Evolutionary conservation across 2,329 filamentous ascomycete genomes (phyloP), one percentile per base, ranked within the genome.

Genomic region (Microsporum canis): DNA sequence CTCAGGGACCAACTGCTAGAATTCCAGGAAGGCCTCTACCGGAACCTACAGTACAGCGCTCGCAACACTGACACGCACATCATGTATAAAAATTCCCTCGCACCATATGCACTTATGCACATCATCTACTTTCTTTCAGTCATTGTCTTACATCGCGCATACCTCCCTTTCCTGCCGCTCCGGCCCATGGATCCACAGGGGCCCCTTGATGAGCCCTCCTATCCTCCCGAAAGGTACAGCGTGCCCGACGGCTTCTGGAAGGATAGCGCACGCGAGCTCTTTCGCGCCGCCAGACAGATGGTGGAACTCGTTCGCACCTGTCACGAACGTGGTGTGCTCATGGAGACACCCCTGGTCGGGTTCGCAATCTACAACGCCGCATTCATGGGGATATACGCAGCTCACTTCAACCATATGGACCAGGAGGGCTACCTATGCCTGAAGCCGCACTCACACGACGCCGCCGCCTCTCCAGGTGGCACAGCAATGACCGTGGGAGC

Each of bases 391-490:
- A 71, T 82, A 6, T 84, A 83, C 67, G 79, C 77, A 36, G 75
- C 77, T 38, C 79, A 80, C 65, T 83, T 83, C 62, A 76, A 77
- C 0, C 77, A 79, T 66, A 82, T 83, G 80, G 81, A 84, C 62
- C 75, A 77, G 0, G 75, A 80, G 6, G 76, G 77, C 7, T 75
- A 75, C 60, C 70, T 83, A 66, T 76, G 76, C 3, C 62, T 67
- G 0, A 71, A 70, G 36, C 65, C 68, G 2, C 65, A 65, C 3
- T 61, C 67, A 3, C 62, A 64, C 31, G 66, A 66, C 58, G 27
- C 58, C 49, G 49, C 59, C 5, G 62, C 27, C 39, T 67, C 61
- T 29, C 36, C 60, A 4, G 64, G 71, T 57, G 66, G 68, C 43
- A 53, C 66, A 68, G 14, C 68, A 69, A 57, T 23, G 14, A 36